Base-by-base conservation (phyloP, 2,329 filamentous ascomycete species). In the Stagonosporopsis rhizophila region DNA sequence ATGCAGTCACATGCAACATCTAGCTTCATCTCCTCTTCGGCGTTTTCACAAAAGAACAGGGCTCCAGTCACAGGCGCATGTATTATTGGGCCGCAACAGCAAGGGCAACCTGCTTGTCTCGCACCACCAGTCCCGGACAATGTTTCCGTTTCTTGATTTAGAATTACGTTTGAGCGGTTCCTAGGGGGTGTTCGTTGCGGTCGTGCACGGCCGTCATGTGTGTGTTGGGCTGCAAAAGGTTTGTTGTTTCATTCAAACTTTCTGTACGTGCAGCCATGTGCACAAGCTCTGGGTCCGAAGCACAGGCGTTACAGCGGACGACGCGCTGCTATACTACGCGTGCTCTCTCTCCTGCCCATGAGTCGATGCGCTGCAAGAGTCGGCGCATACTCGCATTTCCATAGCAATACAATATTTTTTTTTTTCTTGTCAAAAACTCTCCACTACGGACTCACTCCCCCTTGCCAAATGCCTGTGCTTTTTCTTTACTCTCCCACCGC, bases 191-290 rank as follows among this genome's bases (percentile, higher is more conserved):
- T 45, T 59, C 58, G 60, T 60, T 45, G 19, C 20, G 57, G 27
- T 23, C 30, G 44, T 22, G 52, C 56, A 55, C 56, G 51, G 59
- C 42, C 42, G 44, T n/a, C n/a, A n/a, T n/a, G n/a, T n/a, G n/a
- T n/a, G n/a, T 47, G 58, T 63, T 60, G 62, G 62, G 62, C 60
- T 63, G 58, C 60, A 47, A 65, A 52, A 42, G 19, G 42, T 40
- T 46, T 44, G 51, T 53, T 41, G 44, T 37, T 53, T 23, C 47
- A 47, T 53, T 23, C 47, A 47, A 47, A 44, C 25, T 56, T 50
- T 56, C 28, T 40, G 46, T 39, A 50, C 37, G 34, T 39, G 39
- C 41, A 44, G 52, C 40, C 42, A 46, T 46, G 45, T 48, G 42
- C 50, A 46, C 42, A 35, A 44, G 41, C 35, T 35, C 20, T 42